Evolutionary conservation across 164 flowering plant genomes (phyloP).

Genomic region (Chimonanthus salicifolius): DNA sequence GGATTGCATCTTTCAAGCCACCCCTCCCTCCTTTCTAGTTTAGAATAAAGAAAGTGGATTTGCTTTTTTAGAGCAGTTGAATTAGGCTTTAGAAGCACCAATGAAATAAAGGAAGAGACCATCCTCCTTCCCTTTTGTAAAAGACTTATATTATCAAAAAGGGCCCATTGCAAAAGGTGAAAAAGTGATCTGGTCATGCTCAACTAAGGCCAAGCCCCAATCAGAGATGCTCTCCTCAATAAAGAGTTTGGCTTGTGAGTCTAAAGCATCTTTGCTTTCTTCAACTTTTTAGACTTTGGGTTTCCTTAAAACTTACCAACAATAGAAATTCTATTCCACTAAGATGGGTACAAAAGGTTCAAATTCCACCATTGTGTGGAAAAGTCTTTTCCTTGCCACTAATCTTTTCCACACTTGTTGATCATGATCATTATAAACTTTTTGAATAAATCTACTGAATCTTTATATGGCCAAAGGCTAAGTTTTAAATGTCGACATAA

Average conservation of each 20-base stretch:
- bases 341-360: conserved; percentile 17
- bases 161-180: conserved; percentile 8
- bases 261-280: conserved; percentile 24
- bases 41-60: conserved; percentile 32
- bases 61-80: conserved; percentile 30
- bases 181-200: conserved; percentile 9
- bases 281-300: conserved; percentile 19
- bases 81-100: conserved; percentile 31
- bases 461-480: too few relatives aligned
- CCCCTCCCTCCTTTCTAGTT: conserved; percentile 5
- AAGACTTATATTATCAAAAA: conserved; percentile 1
- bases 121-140: conserved; percentile 29
- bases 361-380: conserved; percentile 21
- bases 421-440: neutral
- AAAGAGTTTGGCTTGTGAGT: conserved; percentile 21
- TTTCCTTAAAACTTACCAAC: conserved; percentile 40
- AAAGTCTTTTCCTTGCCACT: conserved; percentile 19
- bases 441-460: too few relatives aligned
- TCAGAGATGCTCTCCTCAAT: conserved; percentile 24
- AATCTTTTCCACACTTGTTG: conserved; percentile 6
- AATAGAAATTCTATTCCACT: conserved; percentile 30
- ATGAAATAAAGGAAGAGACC: conserved; percentile 28
- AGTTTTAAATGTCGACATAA: too few relatives aligned
- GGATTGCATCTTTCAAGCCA: conserved; percentile 40
- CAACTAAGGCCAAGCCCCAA: conserved; percentile 12